Evolutionary conservation across 495 filamentous ascomycete species (phyloP).

Genomic region (Hyaloscypha hepaticicola): DNA sequence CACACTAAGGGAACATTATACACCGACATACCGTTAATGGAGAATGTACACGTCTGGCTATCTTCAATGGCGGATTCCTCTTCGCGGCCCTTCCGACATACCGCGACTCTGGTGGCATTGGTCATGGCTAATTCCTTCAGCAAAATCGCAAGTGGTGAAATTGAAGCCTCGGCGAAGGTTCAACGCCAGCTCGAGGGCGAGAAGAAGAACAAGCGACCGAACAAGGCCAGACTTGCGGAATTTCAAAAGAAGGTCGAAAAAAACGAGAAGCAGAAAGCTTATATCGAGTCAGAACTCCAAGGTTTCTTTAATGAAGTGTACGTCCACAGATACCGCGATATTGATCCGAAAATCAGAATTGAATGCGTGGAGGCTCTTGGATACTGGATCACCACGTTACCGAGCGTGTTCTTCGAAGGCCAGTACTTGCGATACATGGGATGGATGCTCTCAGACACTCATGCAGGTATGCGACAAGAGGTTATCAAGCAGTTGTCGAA

Average conservation of each 20-base stretch:
- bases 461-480: slow-evolving; percentile 65
- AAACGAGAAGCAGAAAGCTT: slow-evolving; percentile 60
- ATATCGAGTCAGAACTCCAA: slow-evolving; percentile 65
- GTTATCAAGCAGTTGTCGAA: slow-evolving; percentile 77
- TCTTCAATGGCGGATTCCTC: slow-evolving; percentile 78
- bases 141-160: slow-evolving; percentile 58
- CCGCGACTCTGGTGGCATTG: slow-evolving; percentile 77
- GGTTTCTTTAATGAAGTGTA: slow-evolving; percentile 89
- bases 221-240: slow-evolving; percentile 67
- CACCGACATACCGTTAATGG: slow-evolving; percentile 68
- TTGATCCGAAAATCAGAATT: slow-evolving; percentile 81
- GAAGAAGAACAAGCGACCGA: slow-evolving; percentile 70
- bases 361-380: slow-evolving; percentile 84
- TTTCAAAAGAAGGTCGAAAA: slow-evolving; percentile 67
- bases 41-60: slow-evolving; percentile 85
- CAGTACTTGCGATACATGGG: slow-evolving; percentile 88
- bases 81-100: slow-evolving; percentile 88
- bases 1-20: slow-evolving; percentile 75
- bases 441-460: slow-evolving; percentile 85
- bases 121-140: slow-evolving; percentile 71
- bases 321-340: slow-evolving; percentile 90
- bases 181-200: slow-evolving; percentile 78
- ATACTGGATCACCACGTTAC: slow-evolving; percentile 79
- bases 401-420: slow-evolving; percentile 83
- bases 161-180: slow-evolving; percentile 68